Conservation (phyloP, 208 protist genomes). For the Vickermania spadyakhi region DNA sequence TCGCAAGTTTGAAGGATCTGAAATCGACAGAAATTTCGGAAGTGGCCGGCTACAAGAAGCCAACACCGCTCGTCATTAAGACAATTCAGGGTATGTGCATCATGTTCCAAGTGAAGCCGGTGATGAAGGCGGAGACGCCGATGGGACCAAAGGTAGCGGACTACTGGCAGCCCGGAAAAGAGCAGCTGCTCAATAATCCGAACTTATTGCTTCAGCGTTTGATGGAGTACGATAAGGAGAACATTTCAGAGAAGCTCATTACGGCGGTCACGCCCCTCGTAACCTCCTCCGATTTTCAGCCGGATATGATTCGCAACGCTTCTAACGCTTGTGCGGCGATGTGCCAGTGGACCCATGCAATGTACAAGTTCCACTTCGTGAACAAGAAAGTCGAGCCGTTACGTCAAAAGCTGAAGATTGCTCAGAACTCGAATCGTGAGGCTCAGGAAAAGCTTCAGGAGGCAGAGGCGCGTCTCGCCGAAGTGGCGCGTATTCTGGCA, state of each 20-base stretch:
- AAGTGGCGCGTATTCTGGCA: slow-evolving; percentile 89
- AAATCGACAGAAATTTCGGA: slow-evolving; percentile 96
- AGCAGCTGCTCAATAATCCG: slow-evolving; percentile 89
- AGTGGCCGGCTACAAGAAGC: slow-evolving; percentile 93
- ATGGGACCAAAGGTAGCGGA: slow-evolving; percentile 95
- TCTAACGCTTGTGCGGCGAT: slow-evolving; percentile 97
- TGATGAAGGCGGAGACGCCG: slow-evolving; percentile 92
- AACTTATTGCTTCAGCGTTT: slow-evolving; percentile 88
- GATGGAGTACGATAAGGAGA: slow-evolving; percentile 95
- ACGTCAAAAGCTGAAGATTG: slow-evolving; percentile 76
- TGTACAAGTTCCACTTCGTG: slow-evolving; percentile 96
- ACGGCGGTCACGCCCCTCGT: slow-evolving; percentile 91
- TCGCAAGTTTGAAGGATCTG: slow-evolving; percentile 93
- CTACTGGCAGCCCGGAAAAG: slow-evolving; percentile 94
- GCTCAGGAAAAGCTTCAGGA: slow-evolving; percentile 86
- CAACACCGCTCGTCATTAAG: slow-evolving; percentile 94
- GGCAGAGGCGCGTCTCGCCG: slow-evolving; percentile 84
- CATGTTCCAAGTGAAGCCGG: slow-evolving; percentile 94
- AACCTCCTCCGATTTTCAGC: slow-evolving; percentile 91
- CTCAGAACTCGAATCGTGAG: slow-evolving; percentile 90
- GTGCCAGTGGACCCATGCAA: slow-evolving; percentile 97
- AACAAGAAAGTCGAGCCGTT: slow-evolving; percentile 94
- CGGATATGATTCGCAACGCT: slow-evolving; percentile 91
- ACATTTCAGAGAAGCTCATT: slow-evolving; percentile 93
- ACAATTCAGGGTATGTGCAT: slow-evolving; percentile 98